Evolutionary conservation across 2,329 filamentous ascomycete genomes (phyloP).

Genomic region (Arthrinium phaeospermum): DNA sequence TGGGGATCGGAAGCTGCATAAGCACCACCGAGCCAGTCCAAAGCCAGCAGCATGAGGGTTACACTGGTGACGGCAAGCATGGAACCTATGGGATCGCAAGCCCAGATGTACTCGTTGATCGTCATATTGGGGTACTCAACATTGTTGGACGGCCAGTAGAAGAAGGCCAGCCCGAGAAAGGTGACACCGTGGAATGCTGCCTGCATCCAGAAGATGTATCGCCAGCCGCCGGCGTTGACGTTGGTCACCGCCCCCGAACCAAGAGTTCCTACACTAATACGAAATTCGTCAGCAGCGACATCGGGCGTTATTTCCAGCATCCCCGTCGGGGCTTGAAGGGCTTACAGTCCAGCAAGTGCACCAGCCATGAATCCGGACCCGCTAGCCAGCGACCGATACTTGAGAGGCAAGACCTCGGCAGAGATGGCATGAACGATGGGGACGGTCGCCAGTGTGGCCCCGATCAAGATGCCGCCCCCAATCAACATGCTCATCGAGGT

Average conservation of each 20-base stretch:
- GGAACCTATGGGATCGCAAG: constrained; percentile 54
- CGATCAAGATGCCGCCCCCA: constrained; percentile 63
- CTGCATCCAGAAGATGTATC: constrained; percentile 65
- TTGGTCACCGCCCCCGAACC: constrained; percentile 60
- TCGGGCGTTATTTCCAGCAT: background rate
- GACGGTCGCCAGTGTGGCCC: constrained; percentile 58
- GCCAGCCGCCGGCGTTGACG: constrained; percentile 52
- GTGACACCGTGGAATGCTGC: constrained; percentile 57
- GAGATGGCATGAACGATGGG: constrained; percentile 62
- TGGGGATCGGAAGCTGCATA: constrained; percentile 47
- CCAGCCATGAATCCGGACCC: constrained; percentile 58
- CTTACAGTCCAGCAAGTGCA: constrained; percentile 54
- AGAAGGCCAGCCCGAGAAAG: constrained; percentile 51
- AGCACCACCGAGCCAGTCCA: constrained; percentile 53
- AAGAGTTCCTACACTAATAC: constrained; percentile 51
- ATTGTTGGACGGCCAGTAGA: constrained; percentile 52
- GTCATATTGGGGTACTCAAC: constrained; percentile 45
- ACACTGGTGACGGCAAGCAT: constrained; percentile 43
- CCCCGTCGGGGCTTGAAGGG: background rate
- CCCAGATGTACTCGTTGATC: constrained; percentile 49
- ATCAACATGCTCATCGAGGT: constrained; percentile 61
- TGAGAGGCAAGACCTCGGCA: constrained; percentile 60
- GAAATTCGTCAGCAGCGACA: too few relatives aligned
- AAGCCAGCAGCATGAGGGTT: constrained; percentile 43
- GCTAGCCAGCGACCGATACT: constrained; percentile 61